Conservation (phyloP, 495 filamentous ascomycete genomes). For the Penicillium desertorum region DNA sequence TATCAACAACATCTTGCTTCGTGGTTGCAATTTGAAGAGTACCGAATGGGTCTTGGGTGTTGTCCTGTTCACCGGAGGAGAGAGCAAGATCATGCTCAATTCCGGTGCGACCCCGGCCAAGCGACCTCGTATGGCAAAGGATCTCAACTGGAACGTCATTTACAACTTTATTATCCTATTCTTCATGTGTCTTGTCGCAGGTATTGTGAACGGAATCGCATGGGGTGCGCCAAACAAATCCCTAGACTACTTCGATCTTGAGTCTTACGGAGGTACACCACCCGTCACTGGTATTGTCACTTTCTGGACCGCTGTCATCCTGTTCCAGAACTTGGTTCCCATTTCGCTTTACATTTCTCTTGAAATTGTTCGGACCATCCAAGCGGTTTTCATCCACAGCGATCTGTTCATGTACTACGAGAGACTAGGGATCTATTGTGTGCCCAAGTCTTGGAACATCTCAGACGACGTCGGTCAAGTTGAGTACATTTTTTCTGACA, state of each 20-base stretch:
- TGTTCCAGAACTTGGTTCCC: constrained; percentile 98
- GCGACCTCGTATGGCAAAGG: constrained; percentile 82
- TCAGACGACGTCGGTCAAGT: constrained; percentile 98
- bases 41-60: constrained; percentile 96
- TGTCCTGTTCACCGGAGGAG: constrained; percentile 94
- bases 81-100: constrained; percentile 99
- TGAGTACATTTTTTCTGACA: constrained; percentile 99
- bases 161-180: constrained; percentile 94
- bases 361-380: constrained; percentile 89
- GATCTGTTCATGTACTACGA: constrained; percentile 97
- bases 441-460: constrained; percentile 99
- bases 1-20: constrained; percentile 92
- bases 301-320: constrained; percentile 90
- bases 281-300: constrained; percentile 87
- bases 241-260: constrained; percentile 80
- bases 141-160: constrained; percentile 96
- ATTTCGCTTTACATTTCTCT: constrained; percentile 98
- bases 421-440: constrained; percentile 86
- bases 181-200: constrained; percentile 84
- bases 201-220: constrained; percentile 77
- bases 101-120: constrained; percentile 96
- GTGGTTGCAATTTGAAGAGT: constrained; percentile 90
- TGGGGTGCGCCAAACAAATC: constrained; percentile 77
- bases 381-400: constrained; percentile 97
- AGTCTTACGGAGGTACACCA: constrained; percentile 74